Conservation (phyloP, 208 protist genomes). For the Vickermania ingenoplastis region DNA sequence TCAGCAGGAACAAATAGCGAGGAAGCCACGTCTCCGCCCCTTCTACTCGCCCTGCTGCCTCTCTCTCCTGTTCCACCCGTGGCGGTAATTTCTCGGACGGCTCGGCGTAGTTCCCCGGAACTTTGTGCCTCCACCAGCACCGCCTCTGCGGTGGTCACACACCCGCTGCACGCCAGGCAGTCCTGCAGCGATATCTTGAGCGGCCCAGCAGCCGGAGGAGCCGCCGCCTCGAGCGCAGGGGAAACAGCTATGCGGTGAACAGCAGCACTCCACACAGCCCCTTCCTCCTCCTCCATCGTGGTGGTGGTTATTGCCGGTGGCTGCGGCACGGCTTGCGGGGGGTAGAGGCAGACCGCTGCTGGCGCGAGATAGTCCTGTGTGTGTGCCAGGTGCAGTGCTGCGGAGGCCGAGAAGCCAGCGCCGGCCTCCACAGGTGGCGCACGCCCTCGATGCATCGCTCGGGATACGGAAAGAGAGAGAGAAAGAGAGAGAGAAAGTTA, state of each 20-base stretch:
- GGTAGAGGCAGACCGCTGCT: conserved; percentile 52
- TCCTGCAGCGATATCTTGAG: conserved; percentile 79
- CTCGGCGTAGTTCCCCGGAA: conserved; percentile 26
- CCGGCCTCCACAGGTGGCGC: no score
- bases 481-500: no score
- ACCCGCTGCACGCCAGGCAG: conserved; percentile 92
- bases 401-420: no score
- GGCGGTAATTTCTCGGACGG: conserved; percentile 1
- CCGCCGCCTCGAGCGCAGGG: background rate
- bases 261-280: background rate
- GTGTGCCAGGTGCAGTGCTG: conserved; percentile 66
- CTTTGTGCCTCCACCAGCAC: conserved; percentile 88
- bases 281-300: background rate
- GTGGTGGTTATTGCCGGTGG: background rate
- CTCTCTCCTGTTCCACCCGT: background rate
- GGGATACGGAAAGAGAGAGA: no score
- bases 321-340: background rate
- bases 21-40: background rate
- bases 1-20: conserved; percentile 47
- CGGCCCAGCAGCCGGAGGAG: conserved; percentile 12
- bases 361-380: conserved; percentile 85
- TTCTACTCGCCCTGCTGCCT: background rate
- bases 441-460: no score
- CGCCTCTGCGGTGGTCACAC: conserved; percentile 96
- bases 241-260: background rate